phyloP scores from a whole-genome alignment of 352 stramenopile genomes.

The Pythium brachiatum region DNA sequence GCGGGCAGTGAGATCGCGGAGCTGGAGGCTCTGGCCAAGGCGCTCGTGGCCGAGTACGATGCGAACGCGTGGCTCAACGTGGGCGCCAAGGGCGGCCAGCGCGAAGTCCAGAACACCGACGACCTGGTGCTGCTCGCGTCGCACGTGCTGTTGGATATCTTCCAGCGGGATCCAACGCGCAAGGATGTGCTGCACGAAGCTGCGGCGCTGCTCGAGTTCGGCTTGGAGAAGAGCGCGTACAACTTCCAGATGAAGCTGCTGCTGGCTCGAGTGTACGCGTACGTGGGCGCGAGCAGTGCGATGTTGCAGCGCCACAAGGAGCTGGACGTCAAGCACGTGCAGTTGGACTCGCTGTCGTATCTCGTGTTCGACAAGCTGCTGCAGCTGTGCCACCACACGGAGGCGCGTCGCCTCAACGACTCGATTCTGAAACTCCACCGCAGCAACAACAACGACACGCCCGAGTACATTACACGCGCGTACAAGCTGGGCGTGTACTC shows the following conservation, averaged over 20 bases:
- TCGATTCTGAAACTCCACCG: conserved; percentile 52
- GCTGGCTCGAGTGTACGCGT: conserved; percentile 73
- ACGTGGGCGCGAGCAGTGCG: conserved; percentile 58
- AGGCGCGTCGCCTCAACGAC: conserved; percentile 50
- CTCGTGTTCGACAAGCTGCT: conserved; percentile 82
- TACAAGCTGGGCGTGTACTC: conserved; percentile 85
- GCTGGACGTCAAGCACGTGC: conserved; percentile 85
- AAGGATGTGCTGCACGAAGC: conserved; percentile 50
- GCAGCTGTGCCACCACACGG: conserved; percentile 51
- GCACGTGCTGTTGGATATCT: conserved; percentile 69
- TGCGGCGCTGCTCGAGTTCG: conserved; percentile 65
- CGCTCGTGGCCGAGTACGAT: conserved; percentile 68
- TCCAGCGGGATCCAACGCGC: conserved; percentile 36
- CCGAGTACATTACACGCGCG: conserved; percentile 73
- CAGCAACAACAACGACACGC: conserved; percentile 58
- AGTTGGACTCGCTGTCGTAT: conserved; percentile 83
- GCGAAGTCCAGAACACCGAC: conserved; percentile 83
- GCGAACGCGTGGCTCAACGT: conserved; percentile 70
- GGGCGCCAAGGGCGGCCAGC: conserved; percentile 64
- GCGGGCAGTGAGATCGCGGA: conserved; percentile 24
- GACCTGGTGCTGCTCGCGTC: conserved; percentile 73
- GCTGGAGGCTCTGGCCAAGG: conserved; percentile 39
- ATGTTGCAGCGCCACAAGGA: conserved; percentile 69
- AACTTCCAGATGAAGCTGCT: conserved; percentile 92
- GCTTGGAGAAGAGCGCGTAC: conserved; percentile 76